A percentile compares a stretch with the other conserved stretches of the same genome.
Conservation (phyloP, 148 eudicot genomes). For the Chenopodium quinoa region DNA sequence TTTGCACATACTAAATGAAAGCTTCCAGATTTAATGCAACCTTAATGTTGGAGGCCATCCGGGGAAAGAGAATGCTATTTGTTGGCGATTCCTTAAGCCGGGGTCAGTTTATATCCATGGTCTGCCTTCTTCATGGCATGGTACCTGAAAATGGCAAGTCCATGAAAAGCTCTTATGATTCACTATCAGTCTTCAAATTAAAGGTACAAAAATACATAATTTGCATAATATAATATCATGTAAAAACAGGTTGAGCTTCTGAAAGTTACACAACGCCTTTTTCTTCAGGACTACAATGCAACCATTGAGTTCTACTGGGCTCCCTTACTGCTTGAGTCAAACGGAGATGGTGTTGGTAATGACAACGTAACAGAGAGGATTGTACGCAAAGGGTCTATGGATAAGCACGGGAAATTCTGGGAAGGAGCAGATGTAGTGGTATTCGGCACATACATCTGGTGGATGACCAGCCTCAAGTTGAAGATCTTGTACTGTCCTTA, state of each 20-base stretch:
- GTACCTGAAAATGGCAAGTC: slow-evolving; percentile 68
- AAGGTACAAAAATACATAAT: slow-evolving; percentile 42
- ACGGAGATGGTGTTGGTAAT: slow-evolving; percentile 64
- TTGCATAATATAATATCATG: background rate
- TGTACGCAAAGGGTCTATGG: slow-evolving; percentile 78
- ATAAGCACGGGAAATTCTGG: slow-evolving; percentile 81
- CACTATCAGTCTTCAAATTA: slow-evolving; percentile 61
- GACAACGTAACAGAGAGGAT: slow-evolving; percentile 70
- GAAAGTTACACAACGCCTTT: background rate
- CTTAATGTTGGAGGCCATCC: slow-evolving; percentile 77
- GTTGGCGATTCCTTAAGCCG: slow-evolving; percentile 90
- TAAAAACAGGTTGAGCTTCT: background rate
- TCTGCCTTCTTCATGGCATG: slow-evolving; percentile 75
- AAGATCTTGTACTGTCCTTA: slow-evolving; percentile 63
- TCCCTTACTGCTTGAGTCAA: slow-evolving; percentile 87
- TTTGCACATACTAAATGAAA: background rate
- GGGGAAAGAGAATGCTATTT: slow-evolving; percentile 78
- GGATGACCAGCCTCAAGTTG: slow-evolving; percentile 83
- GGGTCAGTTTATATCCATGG: slow-evolving; percentile 80
- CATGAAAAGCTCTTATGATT: slow-evolving; percentile 59
- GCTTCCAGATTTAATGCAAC: slow-evolving; percentile 76
- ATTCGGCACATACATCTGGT: slow-evolving; percentile 94
- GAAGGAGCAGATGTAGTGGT: slow-evolving; percentile 89
- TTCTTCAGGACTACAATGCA: slow-evolving; percentile 76
- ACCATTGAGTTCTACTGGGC: slow-evolving; percentile 98